Percentiles rank a stretch among this genome's conserved stretches.
Conservation (phyloP, 208 protist genomes). For the Leishmania mexicana region DNA sequence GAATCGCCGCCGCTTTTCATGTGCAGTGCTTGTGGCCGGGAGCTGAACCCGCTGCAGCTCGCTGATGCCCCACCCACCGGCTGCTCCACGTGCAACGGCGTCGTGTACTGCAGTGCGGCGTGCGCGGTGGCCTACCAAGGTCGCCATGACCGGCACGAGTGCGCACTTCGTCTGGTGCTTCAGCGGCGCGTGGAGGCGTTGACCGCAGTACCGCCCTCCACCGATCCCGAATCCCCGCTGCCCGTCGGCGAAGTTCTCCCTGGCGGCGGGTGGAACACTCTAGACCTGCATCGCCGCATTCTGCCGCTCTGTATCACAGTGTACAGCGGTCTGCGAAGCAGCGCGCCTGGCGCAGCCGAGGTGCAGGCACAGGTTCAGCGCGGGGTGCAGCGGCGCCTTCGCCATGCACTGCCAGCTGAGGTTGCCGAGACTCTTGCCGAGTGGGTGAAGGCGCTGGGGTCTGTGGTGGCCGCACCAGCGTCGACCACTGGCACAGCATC, state of each 20-base stretch:
- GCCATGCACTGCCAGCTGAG: conserved; percentile 22
- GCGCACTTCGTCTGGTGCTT: conserved; percentile 28
- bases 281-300: conserved; percentile 25
- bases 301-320: conserved; percentile 40
- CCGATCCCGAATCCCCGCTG: not conserved
- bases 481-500: not conserved
- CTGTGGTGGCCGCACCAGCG: not conserved
- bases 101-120: conserved; percentile 43
- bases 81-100: conserved; percentile 35
- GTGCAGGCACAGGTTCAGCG: conserved; percentile 26
- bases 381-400: conserved; percentile 29
- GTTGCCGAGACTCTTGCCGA: conserved; percentile 18
- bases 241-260: conserved; percentile 32
- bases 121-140: conserved; percentile 34
- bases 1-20: conserved; percentile 10
- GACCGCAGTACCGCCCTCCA: not conserved
- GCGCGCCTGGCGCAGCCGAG: conserved; percentile 20
- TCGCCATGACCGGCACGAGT: conserved; percentile 45
- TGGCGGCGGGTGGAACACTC: conserved; percentile 32
- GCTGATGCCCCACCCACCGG: conserved; percentile 2
- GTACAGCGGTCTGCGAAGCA: conserved; percentile 36
- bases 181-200: conserved; percentile 21
- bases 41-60: conserved; percentile 13
- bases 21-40: conserved; percentile 20
- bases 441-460: conserved; percentile 5